phyloP scores from a whole-genome alignment of 352 stramenopile species.

The Phytophthora idaei region DNA sequence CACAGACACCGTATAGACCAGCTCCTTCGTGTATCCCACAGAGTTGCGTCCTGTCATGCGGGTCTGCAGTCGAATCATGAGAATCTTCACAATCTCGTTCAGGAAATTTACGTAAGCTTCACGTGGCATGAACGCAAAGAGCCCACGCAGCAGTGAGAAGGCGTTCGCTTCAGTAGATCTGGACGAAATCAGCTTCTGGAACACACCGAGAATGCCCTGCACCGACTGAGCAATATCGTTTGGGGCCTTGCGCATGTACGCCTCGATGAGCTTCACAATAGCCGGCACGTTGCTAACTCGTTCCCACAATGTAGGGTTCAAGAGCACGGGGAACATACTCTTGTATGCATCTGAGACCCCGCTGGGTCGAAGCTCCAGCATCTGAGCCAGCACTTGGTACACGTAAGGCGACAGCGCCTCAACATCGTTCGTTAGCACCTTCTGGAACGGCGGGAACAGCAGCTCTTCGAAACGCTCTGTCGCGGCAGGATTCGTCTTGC shows the following conservation, averaged over 20 bases:
- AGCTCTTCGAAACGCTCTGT: conserved; percentile 94
- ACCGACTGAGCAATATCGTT: conserved; percentile 85
- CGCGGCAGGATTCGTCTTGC: conserved; percentile 75
- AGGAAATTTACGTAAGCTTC: conserved; percentile 79
- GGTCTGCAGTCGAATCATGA: conserved; percentile 94
- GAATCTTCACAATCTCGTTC: conserved; percentile 93
- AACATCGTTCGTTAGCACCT: conserved; percentile 97
- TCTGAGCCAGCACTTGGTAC: conserved; percentile 98
- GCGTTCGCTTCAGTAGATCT: conserved; percentile 92
- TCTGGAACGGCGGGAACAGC: conserved; percentile 98
- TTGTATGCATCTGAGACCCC: conserved; percentile 93
- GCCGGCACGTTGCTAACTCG: conserved; percentile 96
- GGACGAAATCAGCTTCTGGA: conserved; percentile 97
- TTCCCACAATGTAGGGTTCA: conserved; percentile 96
- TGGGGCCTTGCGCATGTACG: conserved; percentile 96
- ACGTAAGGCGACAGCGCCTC: conserved; percentile 96
- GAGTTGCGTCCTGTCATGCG: conserved; percentile 91
- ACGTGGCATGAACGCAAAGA: conserved; percentile 90
- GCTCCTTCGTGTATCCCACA: conserved; percentile 80
- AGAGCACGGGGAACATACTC: conserved; percentile 94
- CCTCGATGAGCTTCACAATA: conserved; percentile 96
- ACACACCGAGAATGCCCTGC: conserved; percentile 95
- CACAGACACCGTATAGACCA: conserved; percentile 90
- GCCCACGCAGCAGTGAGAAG: conserved; percentile 92
- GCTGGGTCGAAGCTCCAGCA: conserved; percentile 94